Evolutionary conservation across 2,329 filamentous ascomycete species (phyloP), one percentile per base, ranked within the genome.

Genomic region (Talaromyces albobiverticillius): DNA sequence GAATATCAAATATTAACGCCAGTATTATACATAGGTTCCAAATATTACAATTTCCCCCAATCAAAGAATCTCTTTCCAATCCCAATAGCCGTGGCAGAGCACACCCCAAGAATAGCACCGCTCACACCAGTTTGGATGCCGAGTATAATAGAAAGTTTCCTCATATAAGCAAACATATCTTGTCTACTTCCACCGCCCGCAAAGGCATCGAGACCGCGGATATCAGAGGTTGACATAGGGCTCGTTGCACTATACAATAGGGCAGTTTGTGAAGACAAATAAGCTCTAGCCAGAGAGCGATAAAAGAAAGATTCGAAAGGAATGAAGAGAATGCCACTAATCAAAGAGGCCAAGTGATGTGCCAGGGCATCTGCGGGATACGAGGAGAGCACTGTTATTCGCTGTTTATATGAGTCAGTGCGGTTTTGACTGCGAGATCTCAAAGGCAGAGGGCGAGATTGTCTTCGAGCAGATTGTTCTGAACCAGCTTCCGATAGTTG

Each of bases 371-470:
- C 72, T 10, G 71, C 68, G 4, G 72, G 71, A 31, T 72, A 69
- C 8, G 68, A 69, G 3, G 72, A 75, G 23, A 76, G 70, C 14
- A 75, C 69, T 3, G 72, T 76, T 14, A 76, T 67, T 43, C 72
- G 67, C 58, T 74, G 72, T 23, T 55, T 46, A 23, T 42, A 25
- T 16, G 22, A 6, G 11, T 29, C 26, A n/a, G 20, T 13, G 10
- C 14, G 29, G n/a, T 41, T 14, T 23, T 50, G 31, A 5, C 18
- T 31, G 2, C 18, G 34, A 9, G 41, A 50, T 11, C 34, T 26
- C 41, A 23, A 45, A 16, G 31, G 32, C 43, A 45, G 41, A 13
- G 36, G 29, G 8, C 16, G 20, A 5, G 53, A 38, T 38, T 26
- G 13, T 18, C 43, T 20, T 6, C 41, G n/a, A 22, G 16, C 43